Evolutionary conservation across 768 basidiomycete genomes (phyloP), one percentile per base, ranked within the genome.

Genomic region (Lactifluus subvellereus): DNA sequence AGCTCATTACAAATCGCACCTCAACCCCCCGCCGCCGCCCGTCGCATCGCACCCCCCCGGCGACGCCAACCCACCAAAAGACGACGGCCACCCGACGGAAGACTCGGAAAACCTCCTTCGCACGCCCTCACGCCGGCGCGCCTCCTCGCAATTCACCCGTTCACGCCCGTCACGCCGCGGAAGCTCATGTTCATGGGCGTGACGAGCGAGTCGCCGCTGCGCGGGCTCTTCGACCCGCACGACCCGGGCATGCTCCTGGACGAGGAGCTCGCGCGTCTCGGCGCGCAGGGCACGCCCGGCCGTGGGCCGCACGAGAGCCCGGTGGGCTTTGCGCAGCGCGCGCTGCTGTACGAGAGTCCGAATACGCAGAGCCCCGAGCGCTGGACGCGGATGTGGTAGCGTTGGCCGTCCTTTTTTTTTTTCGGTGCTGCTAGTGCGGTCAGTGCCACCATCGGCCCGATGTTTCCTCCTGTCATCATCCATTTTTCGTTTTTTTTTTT

Each of bases 291-390:
- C 38, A 59, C 62, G 18, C 62, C 62, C 32, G 37, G 47, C 20
- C 60, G 57, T 27, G 64, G 64, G 4, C 69, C 72, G 33, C 79
- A 79, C 22, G 85, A 86, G 40, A 89, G 87, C 68, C 89, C 88
- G 0, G 78, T 74, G 0, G 87, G 88, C 1, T 91, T 83, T 71
- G 89, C 84, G 62, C 67, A 66, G 79, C 77, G 77, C 33, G 79
- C 80, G 40, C 69, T 87, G 66, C 69, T 91, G 68, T 91, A 89
- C 67, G 85, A 89, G 66, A 90, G 88, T 71, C 89, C 89, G n/a
- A 84, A 81, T 53, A 64, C 79, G 63, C 68, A 78, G 38, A 85
- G 84, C 68, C 85, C 86, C 1, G 80, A 79, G 20, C 79, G 80
- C 68, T 80, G 80, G 71, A 74, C 77, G 38, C 66, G 69, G 7